phyloP scores from a whole-genome alignment of 2,329 filamentous ascomycete species.

The Colletotrichum gigasporum region DNA sequence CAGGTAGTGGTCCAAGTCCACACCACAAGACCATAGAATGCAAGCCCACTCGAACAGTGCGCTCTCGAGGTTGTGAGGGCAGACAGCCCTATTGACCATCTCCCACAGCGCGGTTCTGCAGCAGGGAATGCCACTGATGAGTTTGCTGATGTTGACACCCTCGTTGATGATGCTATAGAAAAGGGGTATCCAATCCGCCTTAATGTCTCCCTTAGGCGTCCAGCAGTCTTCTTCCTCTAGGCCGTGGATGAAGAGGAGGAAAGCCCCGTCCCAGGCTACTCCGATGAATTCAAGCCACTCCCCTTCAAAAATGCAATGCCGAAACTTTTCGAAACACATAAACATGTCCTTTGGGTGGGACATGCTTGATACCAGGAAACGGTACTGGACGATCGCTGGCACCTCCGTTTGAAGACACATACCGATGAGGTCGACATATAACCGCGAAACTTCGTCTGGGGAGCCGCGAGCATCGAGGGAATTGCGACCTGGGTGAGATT shows the following conservation, averaged over 20 bases:
- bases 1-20: neutral
- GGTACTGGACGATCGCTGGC: neutral
- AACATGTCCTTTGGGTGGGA: neutral
- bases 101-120: neutral
- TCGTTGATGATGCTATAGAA: neutral
- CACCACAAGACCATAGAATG: neutral
- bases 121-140: neutral
- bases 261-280: neutral
- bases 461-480: neutral
- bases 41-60: neutral
- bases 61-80: neutral
- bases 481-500: neutral
- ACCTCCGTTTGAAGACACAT: neutral
- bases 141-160: neutral
- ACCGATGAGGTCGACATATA: neutral
- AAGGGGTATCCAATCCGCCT: neutral
- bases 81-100: neutral
- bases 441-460: neutral
- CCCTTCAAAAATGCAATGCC: neutral
- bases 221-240: neutral
- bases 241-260: neutral
- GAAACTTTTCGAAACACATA: neutral
- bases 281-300: neutral
- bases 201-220: neutral
- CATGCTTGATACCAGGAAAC: neutral